Evolutionary conservation across 2,329 filamentous ascomycete species (phyloP).

Genomic region (Dactylellina drechsleri): DNA sequence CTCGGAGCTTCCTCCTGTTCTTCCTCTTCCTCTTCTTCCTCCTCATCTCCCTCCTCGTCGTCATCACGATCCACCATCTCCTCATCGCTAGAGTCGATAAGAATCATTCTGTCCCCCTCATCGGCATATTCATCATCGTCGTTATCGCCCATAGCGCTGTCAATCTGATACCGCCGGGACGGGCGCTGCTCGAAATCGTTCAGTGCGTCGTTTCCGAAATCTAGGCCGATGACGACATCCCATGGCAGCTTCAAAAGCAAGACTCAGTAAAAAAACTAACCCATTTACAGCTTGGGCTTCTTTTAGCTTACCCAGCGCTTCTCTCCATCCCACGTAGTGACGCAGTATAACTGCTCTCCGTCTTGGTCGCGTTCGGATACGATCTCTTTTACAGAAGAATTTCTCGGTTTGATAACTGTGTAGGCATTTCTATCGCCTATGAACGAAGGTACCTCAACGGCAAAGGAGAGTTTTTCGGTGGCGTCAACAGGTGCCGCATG

Average conservation of each 20-base stretch:
- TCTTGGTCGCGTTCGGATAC: constrained; percentile 15
- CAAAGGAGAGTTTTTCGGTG: constrained; percentile 3
- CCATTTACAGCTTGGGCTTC: not conserved
- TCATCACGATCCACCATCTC: constrained; percentile 20
- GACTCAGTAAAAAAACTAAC: not conserved
- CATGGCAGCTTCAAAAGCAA: constrained; percentile 27
- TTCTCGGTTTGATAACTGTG: constrained; percentile 12
- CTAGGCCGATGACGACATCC: constrained; percentile 44
- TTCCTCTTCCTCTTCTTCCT: constrained; percentile 18
- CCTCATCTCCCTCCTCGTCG: constrained; percentile 9
- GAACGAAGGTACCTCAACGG: constrained; percentile 38
- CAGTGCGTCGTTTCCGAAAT: constrained; percentile 37
- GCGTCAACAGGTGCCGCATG: not conserved
- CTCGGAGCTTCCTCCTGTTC: constrained; percentile 3
- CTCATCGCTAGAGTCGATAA: constrained; percentile 22
- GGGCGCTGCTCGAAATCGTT: constrained; percentile 36
- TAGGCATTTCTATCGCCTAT: constrained; percentile 28
- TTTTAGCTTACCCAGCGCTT: constrained; percentile 31
- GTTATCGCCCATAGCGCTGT: constrained; percentile 19
- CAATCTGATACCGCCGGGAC: not conserved
- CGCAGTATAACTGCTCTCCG: constrained; percentile 33
- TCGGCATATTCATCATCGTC: constrained; percentile 13
- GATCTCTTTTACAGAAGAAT: constrained; percentile 32
- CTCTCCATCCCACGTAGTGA: constrained; percentile 41
- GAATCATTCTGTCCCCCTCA: not conserved